Evolutionary conservation across 768 basidiomycete genomes (phyloP).

Genomic region (Chalciporus chontae): DNA sequence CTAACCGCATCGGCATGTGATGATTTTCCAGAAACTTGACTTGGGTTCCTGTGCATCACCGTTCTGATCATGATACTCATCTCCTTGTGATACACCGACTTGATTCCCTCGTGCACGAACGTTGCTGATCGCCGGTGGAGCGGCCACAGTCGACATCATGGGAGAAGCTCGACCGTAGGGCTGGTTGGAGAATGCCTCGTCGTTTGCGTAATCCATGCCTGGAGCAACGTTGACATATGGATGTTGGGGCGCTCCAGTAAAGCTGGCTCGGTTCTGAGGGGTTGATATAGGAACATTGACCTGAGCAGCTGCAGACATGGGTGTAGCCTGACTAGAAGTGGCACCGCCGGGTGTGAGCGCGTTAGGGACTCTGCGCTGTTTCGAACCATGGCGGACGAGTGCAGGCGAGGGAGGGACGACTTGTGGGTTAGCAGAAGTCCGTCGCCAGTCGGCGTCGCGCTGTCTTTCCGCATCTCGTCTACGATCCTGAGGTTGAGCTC

Average conservation of each 20-base stretch:
- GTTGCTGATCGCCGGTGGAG: slow-evolving; percentile 68
- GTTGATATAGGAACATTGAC: slow-evolving; percentile 65
- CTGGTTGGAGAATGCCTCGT: slow-evolving; percentile 58
- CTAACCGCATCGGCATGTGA: slow-evolving; percentile 78
- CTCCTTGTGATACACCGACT: slow-evolving; percentile 60
- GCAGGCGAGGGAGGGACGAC: slow-evolving; percentile 74
- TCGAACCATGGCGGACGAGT: slow-evolving; percentile 72
- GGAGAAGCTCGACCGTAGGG: slow-evolving; percentile 78
- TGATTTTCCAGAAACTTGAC: slow-evolving; percentile 57
- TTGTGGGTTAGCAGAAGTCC: slow-evolving; percentile 52
- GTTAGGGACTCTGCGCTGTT: slow-evolving; percentile 60
- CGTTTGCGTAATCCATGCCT: slow-evolving; percentile 60
- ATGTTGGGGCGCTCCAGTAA: slow-evolving; percentile 46
- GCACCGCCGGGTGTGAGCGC: slow-evolving; percentile 53
- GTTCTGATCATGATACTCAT: slow-evolving; percentile 54
- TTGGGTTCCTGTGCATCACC: slow-evolving; percentile 51
- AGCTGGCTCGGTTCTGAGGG: slow-evolving; percentile 45
- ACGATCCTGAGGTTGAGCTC: slow-evolving; percentile 51
- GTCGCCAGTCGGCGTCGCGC: slow-evolving; percentile 61
- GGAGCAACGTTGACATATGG: slow-evolving; percentile 64
- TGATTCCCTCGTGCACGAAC: slow-evolving; percentile 70
- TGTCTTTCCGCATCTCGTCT: slow-evolving; percentile 51
- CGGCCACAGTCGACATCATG: slow-evolving; percentile 71
- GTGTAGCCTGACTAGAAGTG: slow-evolving; percentile 56
- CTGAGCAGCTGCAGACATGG: slow-evolving; percentile 73